These are phyloP conservation scores for Paraurostyla sp. DNA, from an alignment of 73 alveolate genomes.

Conservation along the genomic window DNA sequence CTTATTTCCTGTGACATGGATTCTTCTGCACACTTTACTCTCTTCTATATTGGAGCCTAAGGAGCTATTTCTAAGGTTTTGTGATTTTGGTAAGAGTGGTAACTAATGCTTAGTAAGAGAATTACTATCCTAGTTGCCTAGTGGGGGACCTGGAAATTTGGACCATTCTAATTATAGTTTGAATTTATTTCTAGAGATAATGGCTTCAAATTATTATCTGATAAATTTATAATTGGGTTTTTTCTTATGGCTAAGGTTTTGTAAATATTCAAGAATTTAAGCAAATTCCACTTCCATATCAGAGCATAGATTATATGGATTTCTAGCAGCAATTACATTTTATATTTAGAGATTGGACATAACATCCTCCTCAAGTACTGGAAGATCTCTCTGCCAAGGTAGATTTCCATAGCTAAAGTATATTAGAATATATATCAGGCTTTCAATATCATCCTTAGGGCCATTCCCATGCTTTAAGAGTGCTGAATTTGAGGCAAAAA, in stretches of 20 bases:
- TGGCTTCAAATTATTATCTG: neutral
- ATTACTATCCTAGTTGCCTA: too few species aligned
- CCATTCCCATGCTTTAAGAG: neutral
- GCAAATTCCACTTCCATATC: constrained; percentile 44
- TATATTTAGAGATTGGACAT: constrained; percentile 29
- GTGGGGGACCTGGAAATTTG: constrained; percentile 15
- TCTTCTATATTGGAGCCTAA: too few species aligned
- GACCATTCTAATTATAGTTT: constrained; percentile 17
- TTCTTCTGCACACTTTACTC: too few species aligned
- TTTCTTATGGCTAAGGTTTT: neutral
- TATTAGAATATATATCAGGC: constrained; percentile 38
- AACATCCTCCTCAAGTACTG: constrained; percentile 44
- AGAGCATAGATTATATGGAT: constrained; percentile 20
- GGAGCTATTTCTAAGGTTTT: too few species aligned
- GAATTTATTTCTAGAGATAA: neutral
- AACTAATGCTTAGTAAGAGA: too few species aligned
- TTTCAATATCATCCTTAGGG: constrained; percentile 57
- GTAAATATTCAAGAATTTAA: neutral
- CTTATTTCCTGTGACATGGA: too few species aligned
- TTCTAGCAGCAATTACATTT: neutral
- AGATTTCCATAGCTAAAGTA: constrained; percentile 33
- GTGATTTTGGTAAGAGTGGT: too few species aligned
- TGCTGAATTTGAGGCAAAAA: constrained; percentile 39
- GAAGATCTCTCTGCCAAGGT: constrained; percentile 55
- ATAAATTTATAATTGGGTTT: constrained; percentile 51